Percentiles rank a stretch among this genome's conserved stretches.
phyloP scores from a whole-genome alignment of 2,329 filamentous ascomycete species.

The Diaporthe destruens region DNA sequence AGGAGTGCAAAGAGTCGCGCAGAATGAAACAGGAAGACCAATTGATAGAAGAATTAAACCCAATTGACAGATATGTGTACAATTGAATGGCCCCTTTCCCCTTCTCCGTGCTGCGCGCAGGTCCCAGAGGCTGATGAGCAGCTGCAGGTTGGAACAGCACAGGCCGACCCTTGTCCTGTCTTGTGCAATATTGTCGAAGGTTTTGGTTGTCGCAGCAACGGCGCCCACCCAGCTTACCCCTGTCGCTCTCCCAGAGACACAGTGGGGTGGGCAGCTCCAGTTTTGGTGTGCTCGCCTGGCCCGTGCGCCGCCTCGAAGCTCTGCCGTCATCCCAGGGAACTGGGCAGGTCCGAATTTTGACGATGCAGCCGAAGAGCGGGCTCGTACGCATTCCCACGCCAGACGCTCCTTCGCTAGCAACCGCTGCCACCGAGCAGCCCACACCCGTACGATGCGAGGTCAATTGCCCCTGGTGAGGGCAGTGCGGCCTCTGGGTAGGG shows the following conservation, averaged over 20 bases:
- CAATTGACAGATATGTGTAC: neutral
- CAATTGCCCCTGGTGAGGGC: constrained; percentile 56
- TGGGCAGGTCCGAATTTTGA: constrained; percentile 38
- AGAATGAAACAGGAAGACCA: neutral
- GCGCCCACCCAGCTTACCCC: constrained; percentile 5
- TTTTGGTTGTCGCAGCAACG: constrained; percentile 34
- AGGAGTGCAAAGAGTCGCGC: neutral
- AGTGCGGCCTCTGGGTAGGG: constrained; percentile 46
- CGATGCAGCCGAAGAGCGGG: constrained; percentile 1
- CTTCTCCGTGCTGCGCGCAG: constrained; percentile 22
- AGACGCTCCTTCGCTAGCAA: constrained; percentile 23
- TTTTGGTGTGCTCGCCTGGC: neutral
- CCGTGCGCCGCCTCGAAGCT: constrained; percentile 12
- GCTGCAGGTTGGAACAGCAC: constrained; percentile 16
- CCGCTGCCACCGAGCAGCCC: constrained; percentile 31
- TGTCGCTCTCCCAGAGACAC: neutral
- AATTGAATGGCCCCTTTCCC: constrained; percentile 10
- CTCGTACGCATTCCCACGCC: neutral
- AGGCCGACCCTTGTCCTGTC: neutral
- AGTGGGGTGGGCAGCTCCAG: constrained; percentile 11
- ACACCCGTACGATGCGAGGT: constrained; percentile 56
- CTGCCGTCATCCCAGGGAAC: constrained; percentile 24
- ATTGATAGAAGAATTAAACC: neutral
- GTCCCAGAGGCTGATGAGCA: constrained; percentile 16
- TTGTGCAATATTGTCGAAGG: constrained; percentile 14